Conservation (phyloP, 1,284 basidiomycete species). For the Trichosporon sp. region DNA sequence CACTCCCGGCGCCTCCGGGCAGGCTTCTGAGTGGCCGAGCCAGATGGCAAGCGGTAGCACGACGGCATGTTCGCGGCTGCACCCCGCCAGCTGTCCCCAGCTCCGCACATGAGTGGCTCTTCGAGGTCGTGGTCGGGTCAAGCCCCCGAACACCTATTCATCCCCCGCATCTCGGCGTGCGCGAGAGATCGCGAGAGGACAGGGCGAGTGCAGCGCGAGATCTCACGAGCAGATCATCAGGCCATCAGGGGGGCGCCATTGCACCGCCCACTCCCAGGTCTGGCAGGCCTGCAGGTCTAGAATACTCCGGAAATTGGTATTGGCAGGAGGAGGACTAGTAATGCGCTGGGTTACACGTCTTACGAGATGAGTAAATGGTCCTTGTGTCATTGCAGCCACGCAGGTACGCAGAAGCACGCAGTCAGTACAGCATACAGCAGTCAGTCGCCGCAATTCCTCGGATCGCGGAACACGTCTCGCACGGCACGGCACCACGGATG, state of each 20-base stretch:
- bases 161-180: neutral
- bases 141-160: neutral
- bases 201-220: neutral
- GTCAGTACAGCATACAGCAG: neutral
- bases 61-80: neutral
- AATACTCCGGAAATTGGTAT: no score
- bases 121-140: neutral
- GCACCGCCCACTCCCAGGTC: neutral
- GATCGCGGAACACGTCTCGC: neutral
- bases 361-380: no score
- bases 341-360: no score
- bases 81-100: neutral
- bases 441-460: neutral
- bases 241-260: neutral
- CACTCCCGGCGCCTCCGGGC: neutral
- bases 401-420: no score
- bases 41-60: neutral
- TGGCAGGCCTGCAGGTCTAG: no score
- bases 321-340: no score
- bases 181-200: no score
- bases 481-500: neutral
- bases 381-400: no score
- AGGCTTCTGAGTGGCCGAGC: neutral
- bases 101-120: neutral
- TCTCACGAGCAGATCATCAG: neutral